These are phyloP conservation scores for Pezicula carpinea DNA, from an alignment of 2,329 filamentous ascomycete genomes.

Conservation along the genomic window DNA sequence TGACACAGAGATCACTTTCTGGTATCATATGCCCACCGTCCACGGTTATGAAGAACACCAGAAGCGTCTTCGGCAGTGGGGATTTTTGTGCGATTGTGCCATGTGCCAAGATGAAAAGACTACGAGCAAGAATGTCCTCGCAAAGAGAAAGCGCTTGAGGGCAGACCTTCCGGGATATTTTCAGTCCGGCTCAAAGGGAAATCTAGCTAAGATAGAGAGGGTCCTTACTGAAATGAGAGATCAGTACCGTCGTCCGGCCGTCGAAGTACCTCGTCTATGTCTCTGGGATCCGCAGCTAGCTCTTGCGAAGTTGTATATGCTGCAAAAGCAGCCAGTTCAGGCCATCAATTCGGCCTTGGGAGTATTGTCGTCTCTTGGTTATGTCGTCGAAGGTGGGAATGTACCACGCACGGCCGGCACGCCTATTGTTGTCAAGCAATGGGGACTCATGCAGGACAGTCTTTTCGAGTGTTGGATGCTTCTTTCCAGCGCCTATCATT, in stretches of 20 bases:
- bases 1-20: conserved; percentile 40
- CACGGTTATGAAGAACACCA: conserved; percentile 25
- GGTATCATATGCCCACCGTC: conserved; percentile 28
- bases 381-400: conserved; percentile 7
- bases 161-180: background rate
- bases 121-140: background rate
- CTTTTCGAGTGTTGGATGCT: conserved; percentile 27
- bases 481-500: conserved; percentile 21
- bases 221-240: conserved; percentile 12
- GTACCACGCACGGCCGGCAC: conserved; percentile 3
- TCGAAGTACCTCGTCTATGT: conserved; percentile 21
- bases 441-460: conserved; percentile 26
- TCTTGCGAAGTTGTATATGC: conserved; percentile 15
- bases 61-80: conserved; percentile 30
- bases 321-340: background rate
- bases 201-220: conserved; percentile 9
- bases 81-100: conserved; percentile 36
- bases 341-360: conserved; percentile 1
- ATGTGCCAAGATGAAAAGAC: conserved; percentile 28
- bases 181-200: background rate
- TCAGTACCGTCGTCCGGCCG: conserved; percentile 21
- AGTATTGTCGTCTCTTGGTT: conserved; percentile 4
- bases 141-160: background rate
- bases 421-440: conserved; percentile 11
- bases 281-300: conserved; percentile 13